Conservation (phyloP, 169 alveolate genomes). For the Blepharisma undulans region DNA sequence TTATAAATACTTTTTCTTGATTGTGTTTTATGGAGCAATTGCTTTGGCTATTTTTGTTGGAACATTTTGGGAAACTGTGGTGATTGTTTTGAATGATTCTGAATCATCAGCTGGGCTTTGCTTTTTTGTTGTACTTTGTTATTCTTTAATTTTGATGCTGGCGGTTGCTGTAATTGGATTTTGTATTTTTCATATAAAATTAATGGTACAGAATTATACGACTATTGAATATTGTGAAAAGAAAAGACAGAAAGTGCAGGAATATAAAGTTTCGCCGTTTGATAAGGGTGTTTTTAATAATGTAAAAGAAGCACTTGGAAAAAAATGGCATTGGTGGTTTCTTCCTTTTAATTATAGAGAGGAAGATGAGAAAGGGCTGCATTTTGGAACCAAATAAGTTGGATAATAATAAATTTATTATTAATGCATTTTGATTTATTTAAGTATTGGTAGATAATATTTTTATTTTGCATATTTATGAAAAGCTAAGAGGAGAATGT, state of each 20-base stretch:
- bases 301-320: slow-evolving; percentile 24
- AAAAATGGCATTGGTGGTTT: slow-evolving; percentile 33
- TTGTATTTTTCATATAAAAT: slow-evolving; percentile 25
- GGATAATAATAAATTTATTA: neutral
- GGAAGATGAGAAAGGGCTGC: neutral
- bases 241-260: neutral
- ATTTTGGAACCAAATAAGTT: neutral
- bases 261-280: neutral
- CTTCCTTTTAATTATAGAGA: slow-evolving; percentile 37
- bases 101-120: neutral
- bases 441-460: too few relatives aligned
- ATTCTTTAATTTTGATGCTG: neutral
- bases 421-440: neutral
- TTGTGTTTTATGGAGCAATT: slow-evolving; percentile 51
- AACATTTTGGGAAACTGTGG: slow-evolving; percentile 33
- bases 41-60: slow-evolving; percentile 1
- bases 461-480: neutral
- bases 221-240: slow-evolving; percentile 72
- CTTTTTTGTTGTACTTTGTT: neutral
- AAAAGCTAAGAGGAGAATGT: neutral
- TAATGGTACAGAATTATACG: slow-evolving; percentile 48
- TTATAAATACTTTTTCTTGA: slow-evolving; percentile 65
- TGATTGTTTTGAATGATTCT: neutral
- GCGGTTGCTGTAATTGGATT: slow-evolving; percentile 9
- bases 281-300: neutral